These are phyloP conservation scores for Murraya paniculata DNA, from an alignment of 345 rosid genomes.

Conservation along the genomic window DNA sequence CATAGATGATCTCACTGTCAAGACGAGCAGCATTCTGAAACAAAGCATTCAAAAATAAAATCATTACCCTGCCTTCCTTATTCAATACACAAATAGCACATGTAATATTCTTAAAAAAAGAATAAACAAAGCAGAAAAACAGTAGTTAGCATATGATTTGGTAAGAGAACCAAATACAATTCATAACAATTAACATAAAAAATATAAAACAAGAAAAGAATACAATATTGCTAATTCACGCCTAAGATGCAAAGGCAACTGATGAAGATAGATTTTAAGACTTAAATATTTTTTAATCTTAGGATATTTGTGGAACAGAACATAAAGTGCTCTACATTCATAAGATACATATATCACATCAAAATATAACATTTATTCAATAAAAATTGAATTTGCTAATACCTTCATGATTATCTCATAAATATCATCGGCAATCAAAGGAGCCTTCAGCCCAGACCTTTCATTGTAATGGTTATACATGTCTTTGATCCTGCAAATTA, in stretches of 20 bases:
- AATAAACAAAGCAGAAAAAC: not conserved
- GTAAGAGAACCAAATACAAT: constrained; percentile 56
- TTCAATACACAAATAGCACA: not conserved
- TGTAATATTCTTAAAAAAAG: not conserved
- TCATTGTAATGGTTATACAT: constrained; percentile 69
- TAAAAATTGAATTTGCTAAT: not conserved
- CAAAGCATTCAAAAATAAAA: not conserved
- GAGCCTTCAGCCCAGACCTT: constrained; percentile 67
- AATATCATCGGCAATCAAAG: constrained; percentile 86
- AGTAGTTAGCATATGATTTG: not conserved
- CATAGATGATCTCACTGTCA: constrained; percentile 85
- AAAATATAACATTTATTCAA: not conserved
- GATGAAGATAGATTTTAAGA: not conserved
- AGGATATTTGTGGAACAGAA: not conserved
- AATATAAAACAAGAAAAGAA: not conserved
- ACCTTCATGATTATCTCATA: constrained; percentile 89
- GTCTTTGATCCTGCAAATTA: constrained; percentile 53
- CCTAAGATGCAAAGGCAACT: not conserved
- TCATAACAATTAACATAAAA: constrained; percentile 51
- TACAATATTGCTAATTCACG: not conserved
- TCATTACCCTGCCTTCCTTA: not conserved
- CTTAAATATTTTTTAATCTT: not conserved
- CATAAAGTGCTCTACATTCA: not conserved
- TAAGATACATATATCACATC: not conserved
- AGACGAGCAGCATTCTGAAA: constrained; percentile 64